Base-by-base conservation (phyloP, 495 filamentous ascomycete genomes). In the Bryoglossum gracile region DNA sequence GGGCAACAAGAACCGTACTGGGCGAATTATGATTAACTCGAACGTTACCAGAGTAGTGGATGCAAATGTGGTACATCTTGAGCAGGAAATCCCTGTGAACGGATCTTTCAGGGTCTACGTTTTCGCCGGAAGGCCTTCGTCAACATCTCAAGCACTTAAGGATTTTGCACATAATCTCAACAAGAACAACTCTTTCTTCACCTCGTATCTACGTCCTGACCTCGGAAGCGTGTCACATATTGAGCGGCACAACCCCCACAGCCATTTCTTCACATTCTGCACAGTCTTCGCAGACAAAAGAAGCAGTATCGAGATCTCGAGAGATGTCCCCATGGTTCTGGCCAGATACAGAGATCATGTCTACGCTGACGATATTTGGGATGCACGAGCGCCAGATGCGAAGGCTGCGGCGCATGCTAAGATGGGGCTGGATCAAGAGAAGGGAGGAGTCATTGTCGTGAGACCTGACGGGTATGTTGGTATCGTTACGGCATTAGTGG, bases 391-490 rank as follows among this genome's bases (percentile, higher is more conserved):
- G 1, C 83, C 84, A 0, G 68, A 81, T 37, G 82, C 84, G 16
- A 68, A 68, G 50, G 86, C 81, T 22, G 71, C 86, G 8, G 87
- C 88, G 21, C 89, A 95, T 69, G 80, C 84, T 40, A 94, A 91
- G 75, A 84, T 94, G 72, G 89, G 89, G 0, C 63, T 94, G 19
- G 75, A 86, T 54, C 66, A 81, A 56, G 81, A 83, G 47, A 75
- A 68, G 57, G 89, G 88, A 18, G 87, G 81, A 44, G 74, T 94
- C 5, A 78, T 92, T 11, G 81, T 95, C 32, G 86, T 90, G 23
- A 69, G 89, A 36, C 89, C 89, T 0, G 89, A 95, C 65, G 86
- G 86, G 25, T 90, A 94, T 66, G 81, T 94, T 48, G 86, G 84
- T 10, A 79, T 84, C 46, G 83, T 86, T 16, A 77, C 85, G 3